These are phyloP conservation scores for Scopulariopsis brevicaulis DNA, from an alignment of 2,329 filamentous ascomycete species.

Conservation along the genomic window DNA sequence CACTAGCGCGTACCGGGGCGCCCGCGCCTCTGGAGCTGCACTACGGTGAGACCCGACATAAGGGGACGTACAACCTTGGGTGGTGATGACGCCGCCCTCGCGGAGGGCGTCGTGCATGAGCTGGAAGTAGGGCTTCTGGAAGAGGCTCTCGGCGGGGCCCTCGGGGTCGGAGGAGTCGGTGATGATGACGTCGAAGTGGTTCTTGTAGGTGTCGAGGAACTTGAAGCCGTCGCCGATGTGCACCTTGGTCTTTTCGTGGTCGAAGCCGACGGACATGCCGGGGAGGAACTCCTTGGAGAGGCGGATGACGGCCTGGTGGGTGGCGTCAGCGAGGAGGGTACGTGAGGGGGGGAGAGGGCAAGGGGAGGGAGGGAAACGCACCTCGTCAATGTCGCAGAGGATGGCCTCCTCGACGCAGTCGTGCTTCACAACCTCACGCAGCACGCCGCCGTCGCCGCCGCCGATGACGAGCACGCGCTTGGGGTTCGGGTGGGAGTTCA, in stretches of 20 bases:
- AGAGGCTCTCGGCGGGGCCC: constrained; percentile 88
- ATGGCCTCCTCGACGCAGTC: constrained; percentile 91
- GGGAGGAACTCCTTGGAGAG: constrained; percentile 98
- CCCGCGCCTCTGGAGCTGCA: constrained; percentile 1
- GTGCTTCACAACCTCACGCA: constrained; percentile 98
- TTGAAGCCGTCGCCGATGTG: constrained; percentile 98
- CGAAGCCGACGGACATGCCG: constrained; percentile 83
- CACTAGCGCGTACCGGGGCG: background rate
- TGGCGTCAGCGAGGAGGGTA: constrained; percentile 2
- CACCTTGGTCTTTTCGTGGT: constrained; percentile 85
- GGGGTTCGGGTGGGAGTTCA: constrained; percentile 97
- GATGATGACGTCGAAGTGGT: constrained; percentile 98
- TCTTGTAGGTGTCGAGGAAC: constrained; percentile 93
- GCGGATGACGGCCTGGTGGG: constrained; percentile 77
- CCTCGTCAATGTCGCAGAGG: constrained; percentile 97
- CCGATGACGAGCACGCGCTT: constrained; percentile 98
- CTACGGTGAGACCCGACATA: constrained; percentile 24
- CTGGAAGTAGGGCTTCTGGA: constrained; percentile 98
- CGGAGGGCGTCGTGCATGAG: constrained; percentile 80
- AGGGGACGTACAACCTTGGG: constrained; percentile 98
- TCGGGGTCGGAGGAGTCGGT: constrained; percentile 97
- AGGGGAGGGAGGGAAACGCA: constrained; percentile 28
- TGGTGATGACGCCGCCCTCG: constrained; percentile 96
- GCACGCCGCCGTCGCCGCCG: constrained; percentile 91
- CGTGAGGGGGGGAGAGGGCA: background rate